Percentiles rank a stretch among this genome's conserved stretches.
Conservation (phyloP, 352 stramenopile genomes). For the Pythium sukuiense region DNA sequence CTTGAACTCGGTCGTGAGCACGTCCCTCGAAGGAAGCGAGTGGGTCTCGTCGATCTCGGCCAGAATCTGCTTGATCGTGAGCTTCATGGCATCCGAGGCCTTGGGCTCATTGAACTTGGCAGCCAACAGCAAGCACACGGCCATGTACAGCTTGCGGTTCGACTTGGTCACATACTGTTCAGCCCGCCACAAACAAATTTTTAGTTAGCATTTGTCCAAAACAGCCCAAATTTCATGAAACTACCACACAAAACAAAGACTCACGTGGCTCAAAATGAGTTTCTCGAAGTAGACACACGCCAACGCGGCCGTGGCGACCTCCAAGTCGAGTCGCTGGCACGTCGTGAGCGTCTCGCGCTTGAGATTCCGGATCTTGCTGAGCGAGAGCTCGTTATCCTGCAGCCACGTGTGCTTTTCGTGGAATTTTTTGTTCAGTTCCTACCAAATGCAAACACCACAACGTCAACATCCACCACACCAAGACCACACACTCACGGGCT, state of each 20-base stretch:
- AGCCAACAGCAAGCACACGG: conserved; percentile 93
- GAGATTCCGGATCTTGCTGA: conserved; percentile 96
- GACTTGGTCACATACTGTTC: conserved; percentile 93
- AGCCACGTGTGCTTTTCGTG: conserved; percentile 92
- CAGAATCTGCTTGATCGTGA: conserved; percentile 64
- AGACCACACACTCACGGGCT: too few relatives aligned
- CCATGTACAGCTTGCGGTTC: conserved; percentile 96
- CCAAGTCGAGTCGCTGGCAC: conserved; percentile 81
- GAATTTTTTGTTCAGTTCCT: conserved; percentile 97
- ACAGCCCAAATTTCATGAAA: conserved; percentile 47
- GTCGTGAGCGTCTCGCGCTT: conserved; percentile 88
- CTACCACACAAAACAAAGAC: background rate
- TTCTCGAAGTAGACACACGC: conserved; percentile 97
- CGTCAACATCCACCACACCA: background rate
- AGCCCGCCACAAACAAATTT: background rate
- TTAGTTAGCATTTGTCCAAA: background rate
- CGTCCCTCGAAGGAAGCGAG: conserved; percentile 76
- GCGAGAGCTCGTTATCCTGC: conserved; percentile 83
- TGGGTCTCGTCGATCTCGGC: conserved; percentile 79
- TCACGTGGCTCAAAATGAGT: conserved; percentile 90
- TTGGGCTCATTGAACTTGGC: conserved; percentile 92
- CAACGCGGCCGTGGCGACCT: conserved; percentile 94
- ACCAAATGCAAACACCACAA: background rate
- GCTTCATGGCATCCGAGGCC: conserved; percentile 61
- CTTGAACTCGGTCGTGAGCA: conserved; percentile 89